phyloP scores from a whole-genome alignment of 2,329 filamentous ascomycete species.

The Pseudocercospora crystallina region DNA sequence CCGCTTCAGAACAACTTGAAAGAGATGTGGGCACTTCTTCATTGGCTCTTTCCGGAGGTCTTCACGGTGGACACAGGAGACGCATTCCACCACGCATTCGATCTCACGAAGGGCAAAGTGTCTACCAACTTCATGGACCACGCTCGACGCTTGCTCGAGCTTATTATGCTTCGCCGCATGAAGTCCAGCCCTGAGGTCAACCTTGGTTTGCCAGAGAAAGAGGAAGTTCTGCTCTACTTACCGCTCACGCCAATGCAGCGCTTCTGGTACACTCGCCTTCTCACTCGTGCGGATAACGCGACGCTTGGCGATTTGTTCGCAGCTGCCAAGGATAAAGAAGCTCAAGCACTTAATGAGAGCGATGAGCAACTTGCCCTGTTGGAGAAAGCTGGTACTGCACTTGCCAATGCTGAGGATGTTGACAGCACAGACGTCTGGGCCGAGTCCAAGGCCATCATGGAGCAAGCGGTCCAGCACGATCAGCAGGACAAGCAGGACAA shows the following conservation, averaged over 20 bases:
- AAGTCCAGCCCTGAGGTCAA: constrained; percentile 57
- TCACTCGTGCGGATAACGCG: constrained; percentile 54
- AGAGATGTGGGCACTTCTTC: constrained; percentile 59
- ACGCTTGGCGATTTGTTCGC: constrained; percentile 56
- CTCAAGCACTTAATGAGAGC: constrained; percentile 40
- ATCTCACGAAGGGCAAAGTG: constrained; percentile 55
- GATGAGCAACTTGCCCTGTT: constrained; percentile 32
- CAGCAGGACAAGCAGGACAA: constrained; percentile 18
- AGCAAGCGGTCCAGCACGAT: constrained; percentile 39
- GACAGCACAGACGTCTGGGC: constrained; percentile 44
- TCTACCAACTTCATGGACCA: constrained; percentile 55
- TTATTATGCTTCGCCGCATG: constrained; percentile 61
- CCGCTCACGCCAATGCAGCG: constrained; percentile 59
- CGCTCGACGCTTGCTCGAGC: constrained; percentile 53
- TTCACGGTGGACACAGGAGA: constrained; percentile 53
- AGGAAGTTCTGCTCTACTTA: constrained; percentile 57
- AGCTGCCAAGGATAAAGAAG: constrained; percentile 47
- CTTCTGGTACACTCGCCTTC: constrained; percentile 58
- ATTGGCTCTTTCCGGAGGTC: constrained; percentile 60
- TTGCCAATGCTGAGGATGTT: constrained; percentile 24
- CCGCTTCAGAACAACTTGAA: constrained; percentile 60
- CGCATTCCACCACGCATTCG: constrained; percentile 57
- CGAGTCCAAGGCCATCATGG: constrained; percentile 46
- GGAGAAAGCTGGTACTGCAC: constrained; percentile 34
- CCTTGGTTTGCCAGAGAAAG: constrained; percentile 57